Base-by-base conservation (phyloP, 225 moss, liverwort and hornwort genomes). In the Marchantia paleacea region DNA sequence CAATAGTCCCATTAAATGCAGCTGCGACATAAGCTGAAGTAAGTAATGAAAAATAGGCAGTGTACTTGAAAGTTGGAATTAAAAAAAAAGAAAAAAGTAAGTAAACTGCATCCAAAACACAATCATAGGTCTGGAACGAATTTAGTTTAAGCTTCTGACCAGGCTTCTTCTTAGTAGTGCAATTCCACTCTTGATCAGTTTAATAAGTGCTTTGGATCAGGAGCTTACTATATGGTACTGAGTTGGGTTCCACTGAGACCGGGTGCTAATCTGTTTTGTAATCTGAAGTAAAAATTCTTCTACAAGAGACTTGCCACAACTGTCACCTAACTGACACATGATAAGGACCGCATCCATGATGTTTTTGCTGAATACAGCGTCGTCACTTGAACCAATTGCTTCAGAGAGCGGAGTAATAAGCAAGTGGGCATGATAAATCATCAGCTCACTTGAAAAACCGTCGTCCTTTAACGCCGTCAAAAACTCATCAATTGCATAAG, bases 1-100 rank as follows among this genome's bases (percentile, higher is more conserved):
- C 47, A 96, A 83, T 78, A 90, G 88, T 77, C 90, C 87, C 76
- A 93, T 86, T 73, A 86, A 84, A 87, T 86, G 96, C 55, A 94
- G 83, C 96, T 96, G 87, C 80, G 66, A 20, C 55, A 10, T 72
- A 29, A 55, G 14, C 29, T 10, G 1, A 6, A 74, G 55, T 54
- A 29, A 74, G 54, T 74, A 2, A 15, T 28, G 7, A 28, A 22
- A 55, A 55, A 5, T 57, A 12, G 57, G 57, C 57, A 19, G 1
- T 57, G 57, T 39, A 2, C 39, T 2, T 39, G 39, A 39, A 39
- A 39, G 39, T 39, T 39, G 2, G 39, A 39, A 39, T 39, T 2
- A 39, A 5, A 39, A 39, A 39, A 39, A 5, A 39, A 39, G 39
- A 5, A 39, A 39, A 39, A 5, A 39, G 39, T 2, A 2, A 2